A percentile compares a stretch with the other conserved stretches of the same genome.
These are phyloP conservation scores for Heliamphora exappendiculata DNA, from an alignment of 148 eudicot genomes.

Conservation along the genomic window DNA sequence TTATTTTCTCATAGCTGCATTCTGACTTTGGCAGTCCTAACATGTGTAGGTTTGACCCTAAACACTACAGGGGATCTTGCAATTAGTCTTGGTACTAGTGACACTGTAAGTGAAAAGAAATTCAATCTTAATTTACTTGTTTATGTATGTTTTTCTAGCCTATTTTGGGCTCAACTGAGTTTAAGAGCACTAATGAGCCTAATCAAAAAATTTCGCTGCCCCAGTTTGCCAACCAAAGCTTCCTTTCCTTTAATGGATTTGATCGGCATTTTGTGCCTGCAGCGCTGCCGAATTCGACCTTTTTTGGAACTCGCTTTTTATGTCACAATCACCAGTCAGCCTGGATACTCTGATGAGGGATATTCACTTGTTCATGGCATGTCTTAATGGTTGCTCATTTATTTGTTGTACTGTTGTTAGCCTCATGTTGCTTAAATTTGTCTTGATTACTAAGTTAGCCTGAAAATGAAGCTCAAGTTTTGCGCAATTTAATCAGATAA, in stretches of 20 bases:
- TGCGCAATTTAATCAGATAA: neutral
- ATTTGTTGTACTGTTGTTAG: neutral
- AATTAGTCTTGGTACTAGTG: conserved; percentile 95
- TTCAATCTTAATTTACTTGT: conserved; percentile 2
- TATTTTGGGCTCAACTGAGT: neutral
- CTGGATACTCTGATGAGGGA: neutral
- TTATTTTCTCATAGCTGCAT: neutral
- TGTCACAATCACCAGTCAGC: neutral
- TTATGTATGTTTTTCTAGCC: neutral
- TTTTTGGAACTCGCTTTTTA: too few relatives aligned
- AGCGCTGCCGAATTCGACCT: too few relatives aligned
- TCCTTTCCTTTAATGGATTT: too few relatives aligned
- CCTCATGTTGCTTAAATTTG: neutral
- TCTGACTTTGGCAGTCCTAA: neutral
- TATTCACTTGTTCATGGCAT: neutral
- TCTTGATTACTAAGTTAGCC: neutral
- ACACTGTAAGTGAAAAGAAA: conserved; percentile 59
- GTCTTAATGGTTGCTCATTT: neutral
- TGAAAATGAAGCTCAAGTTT: too few relatives aligned
- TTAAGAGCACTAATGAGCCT: neutral
- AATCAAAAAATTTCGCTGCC: neutral
- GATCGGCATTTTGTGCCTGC: too few relatives aligned
- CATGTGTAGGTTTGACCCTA: conserved; percentile 67
- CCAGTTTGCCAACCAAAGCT: neutral
- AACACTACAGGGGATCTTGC: conserved; percentile 91